Evolutionary conservation across 176 grass and related monocot genomes (phyloP), one percentile per base, ranked within the genome.

Genomic region (Phragmites australis): DNA sequence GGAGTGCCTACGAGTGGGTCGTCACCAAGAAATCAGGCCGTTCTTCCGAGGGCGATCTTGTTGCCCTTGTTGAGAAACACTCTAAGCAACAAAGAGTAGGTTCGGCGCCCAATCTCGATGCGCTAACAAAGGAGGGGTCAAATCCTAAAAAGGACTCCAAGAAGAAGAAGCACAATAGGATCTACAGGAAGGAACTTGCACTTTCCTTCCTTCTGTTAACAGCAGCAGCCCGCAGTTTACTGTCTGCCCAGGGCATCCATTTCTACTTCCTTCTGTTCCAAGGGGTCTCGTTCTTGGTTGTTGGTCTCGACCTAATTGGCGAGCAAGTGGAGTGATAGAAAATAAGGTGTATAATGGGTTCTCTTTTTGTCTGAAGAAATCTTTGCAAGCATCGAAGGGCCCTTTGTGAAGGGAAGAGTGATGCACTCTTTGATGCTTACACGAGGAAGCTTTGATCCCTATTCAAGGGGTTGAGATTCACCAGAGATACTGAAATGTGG

Each of bases 21-120:
- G 93, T 97, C 56, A 97, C 93, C 40, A 97, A 97, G 88, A 97
- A 97, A 74, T 85, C 91, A 73, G 93, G 93, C 10, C 87, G 83
- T 2, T 93, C 88, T n/a, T 95, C 90, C 0, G 87, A 90, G 76
- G 87, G 80, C 1, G 85, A 87, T 71, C 87, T 95, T 1, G 4
- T 90, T n/a, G 79, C 46, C 16, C 84, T 90, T 2, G 84, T 81
- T 2, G 86, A 84, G 32, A 93, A 93, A 45, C 86, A 82, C 61
- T 57, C 83, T 13, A 89, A 65, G 77, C 71, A 67, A 53, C 88
- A 88, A 58, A 84, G 83, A 72, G 84, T 83, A 8, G 84, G 84
- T 8, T 87, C 88, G 11, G 88, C 88, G 0, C 88, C 88, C 31
- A 83, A 84, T 48, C 89, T 90, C 14, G 82, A 77, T 0, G 58